Evolutionary conservation across 129 eudicot species (phyloP), one percentile per base, ranked within the genome.

Genomic region (Chrysanthemum makinoi): DNA sequence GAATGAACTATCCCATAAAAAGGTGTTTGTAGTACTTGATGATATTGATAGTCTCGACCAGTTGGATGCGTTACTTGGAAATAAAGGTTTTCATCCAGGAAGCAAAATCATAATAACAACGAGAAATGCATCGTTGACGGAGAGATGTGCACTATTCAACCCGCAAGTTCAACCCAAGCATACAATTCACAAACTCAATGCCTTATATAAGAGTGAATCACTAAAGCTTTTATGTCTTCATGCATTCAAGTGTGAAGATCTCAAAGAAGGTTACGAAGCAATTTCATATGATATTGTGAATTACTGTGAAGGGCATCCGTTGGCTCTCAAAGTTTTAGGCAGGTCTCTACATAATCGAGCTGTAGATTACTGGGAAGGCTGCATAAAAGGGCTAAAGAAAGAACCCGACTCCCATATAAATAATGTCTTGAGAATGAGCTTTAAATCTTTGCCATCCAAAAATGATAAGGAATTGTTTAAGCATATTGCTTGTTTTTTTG

Each of bases 401-500:
- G 24, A 30, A 62, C 7, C 67, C 2, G 5, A 33, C 6, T 0
- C 20, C 15, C 2, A 3, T 4, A 56, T 54, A 13, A 14, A 9
- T 1, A 3, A 14, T 3, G 19, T 19, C 2, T 35, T 75, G 7
- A 26, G 1, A 28, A 53, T 44, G 48, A 24, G 72, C 24, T 74
- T 30, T 1, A 18, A 75, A 10, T 44, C 79, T 9, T 11, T 60
- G 9, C 64, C 64, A 11, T 60, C 16, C 2, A 0, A 3, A 0
- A 12, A 60, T 12, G 79, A 75, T 60, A 60, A 60, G 10, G 17
- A 60, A 26, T 60, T 60, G 18, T 60, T 60, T 4, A 60, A 60
- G 44, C 8, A 60, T 26, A 26, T 60, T 60, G 16, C 65, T 60
- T 60, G 65, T 4, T 60, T 24, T 13, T 60, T 54, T 54, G 52